A percentile compares a stretch with the other conserved stretches of the same genome.
Evolutionary conservation across 805 yeast species (phyloP).

Genomic region (Saccharomycopsis oosterbeekiorum): DNA sequence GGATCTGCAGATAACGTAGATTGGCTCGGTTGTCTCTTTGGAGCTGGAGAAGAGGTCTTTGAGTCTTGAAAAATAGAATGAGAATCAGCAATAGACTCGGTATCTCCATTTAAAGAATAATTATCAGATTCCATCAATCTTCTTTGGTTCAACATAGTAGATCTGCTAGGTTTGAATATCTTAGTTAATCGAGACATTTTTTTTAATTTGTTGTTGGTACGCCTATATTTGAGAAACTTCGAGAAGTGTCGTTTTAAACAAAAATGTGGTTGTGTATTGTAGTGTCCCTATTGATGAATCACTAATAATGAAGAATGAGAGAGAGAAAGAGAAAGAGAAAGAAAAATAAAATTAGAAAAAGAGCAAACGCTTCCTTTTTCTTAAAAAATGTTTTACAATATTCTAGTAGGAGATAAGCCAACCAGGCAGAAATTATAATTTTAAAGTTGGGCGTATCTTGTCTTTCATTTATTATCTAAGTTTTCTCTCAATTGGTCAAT

Average conservation of each 20-base stretch:
- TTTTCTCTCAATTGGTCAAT: not conserved
- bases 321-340: not conserved
- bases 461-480: not conserved
- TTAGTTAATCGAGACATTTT: constrained; percentile 15
- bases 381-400: no score
- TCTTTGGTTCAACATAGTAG: constrained; percentile 1
- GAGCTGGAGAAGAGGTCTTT: constrained; percentile 3
- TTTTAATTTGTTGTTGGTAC: not conserved
- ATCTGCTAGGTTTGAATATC: constrained; percentile 14
- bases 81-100: constrained; percentile 1
- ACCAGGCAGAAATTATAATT: not conserved
- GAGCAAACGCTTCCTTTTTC: no score
- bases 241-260: no score
- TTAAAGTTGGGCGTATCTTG: not conserved
- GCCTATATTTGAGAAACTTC: no score
- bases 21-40: not conserved
- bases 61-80: not conserved
- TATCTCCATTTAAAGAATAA: constrained; percentile 9
- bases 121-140: constrained; percentile 9
- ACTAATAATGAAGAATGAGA: not conserved
- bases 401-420: no score
- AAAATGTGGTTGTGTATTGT: no score
- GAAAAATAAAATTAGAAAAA: no score
- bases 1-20: not conserved
- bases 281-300: no score